Conservation (phyloP, 169 alveolate genomes). For the Babesia divergens region DNA sequence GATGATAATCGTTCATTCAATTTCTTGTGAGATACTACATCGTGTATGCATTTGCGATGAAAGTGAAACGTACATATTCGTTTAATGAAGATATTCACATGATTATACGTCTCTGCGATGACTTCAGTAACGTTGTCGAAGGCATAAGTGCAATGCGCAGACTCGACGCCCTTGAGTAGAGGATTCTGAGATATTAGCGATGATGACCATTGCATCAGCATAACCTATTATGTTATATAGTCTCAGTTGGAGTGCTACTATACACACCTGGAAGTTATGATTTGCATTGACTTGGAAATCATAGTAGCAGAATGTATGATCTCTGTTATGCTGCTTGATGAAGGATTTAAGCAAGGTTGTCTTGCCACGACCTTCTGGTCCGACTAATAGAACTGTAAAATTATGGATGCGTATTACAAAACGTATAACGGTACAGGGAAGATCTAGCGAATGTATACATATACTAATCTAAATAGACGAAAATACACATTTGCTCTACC, state of each 20-base stretch:
- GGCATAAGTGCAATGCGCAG: background rate
- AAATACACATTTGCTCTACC: background rate
- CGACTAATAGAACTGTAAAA: slow-evolving; percentile 39
- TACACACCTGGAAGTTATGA: slow-evolving; percentile 49
- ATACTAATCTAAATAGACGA: background rate
- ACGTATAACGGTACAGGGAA: background rate
- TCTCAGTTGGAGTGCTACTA: background rate
- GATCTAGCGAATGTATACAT: background rate
- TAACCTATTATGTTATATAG: background rate
- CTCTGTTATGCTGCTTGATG: background rate
- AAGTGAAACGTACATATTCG: slow-evolving; percentile 21
- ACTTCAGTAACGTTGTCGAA: background rate
- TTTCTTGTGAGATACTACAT: slow-evolving; percentile 3
- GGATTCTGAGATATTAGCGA: slow-evolving; percentile 26
- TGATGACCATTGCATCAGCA: slow-evolving; percentile 20
- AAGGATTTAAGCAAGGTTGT: slow-evolving; percentile 36
- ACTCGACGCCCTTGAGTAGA: background rate
- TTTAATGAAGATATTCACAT: background rate
- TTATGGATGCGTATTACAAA: background rate
- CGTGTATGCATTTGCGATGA: background rate
- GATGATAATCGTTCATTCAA: background rate
- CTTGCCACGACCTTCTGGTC: slow-evolving; percentile 67
- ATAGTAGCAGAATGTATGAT: slow-evolving; percentile 9
- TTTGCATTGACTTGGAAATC: slow-evolving; percentile 19
- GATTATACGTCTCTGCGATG: slow-evolving; percentile 8